phyloP scores from a whole-genome alignment of 495 filamentous ascomycete species.

The Chaetomium cochliodes region DNA sequence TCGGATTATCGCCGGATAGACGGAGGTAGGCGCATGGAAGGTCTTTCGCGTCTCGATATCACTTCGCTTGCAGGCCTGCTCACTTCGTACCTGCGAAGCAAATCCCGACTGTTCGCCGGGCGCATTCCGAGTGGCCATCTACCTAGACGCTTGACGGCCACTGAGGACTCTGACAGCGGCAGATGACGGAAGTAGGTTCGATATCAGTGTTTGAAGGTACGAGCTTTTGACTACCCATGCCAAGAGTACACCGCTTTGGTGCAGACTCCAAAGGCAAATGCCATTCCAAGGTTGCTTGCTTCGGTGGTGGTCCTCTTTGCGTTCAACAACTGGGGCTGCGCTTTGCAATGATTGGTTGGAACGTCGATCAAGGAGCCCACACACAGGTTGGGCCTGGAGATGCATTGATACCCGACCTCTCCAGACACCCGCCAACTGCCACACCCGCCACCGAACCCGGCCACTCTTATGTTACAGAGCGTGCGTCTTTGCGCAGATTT shows the following conservation, averaged over 20 bases:
- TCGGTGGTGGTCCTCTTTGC: not conserved
- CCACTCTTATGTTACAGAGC: not conserved
- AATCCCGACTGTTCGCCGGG: not conserved
- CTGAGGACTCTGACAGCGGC: not conserved
- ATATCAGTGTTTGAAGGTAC: not conserved
- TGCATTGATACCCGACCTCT: conserved; percentile 41
- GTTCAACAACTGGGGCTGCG: conserved; percentile 3
- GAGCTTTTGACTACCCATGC: not conserved
- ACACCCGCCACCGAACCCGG: conserved; percentile 19
- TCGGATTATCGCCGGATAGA: not conserved
- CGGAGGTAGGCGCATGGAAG: not conserved
- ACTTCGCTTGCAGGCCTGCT: not conserved
- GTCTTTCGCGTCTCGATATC: not conserved
- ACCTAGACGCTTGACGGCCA: no score
- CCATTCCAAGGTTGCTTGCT: not conserved
- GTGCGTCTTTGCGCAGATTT: conserved; percentile 10
- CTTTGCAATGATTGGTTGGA: conserved; percentile 31
- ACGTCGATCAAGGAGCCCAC: not conserved
- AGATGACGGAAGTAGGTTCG: conserved; percentile 4
- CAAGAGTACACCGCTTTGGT: not conserved
- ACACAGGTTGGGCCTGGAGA: conserved; percentile 32
- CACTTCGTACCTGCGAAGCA: not conserved
- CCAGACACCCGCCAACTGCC: conserved; percentile 23
- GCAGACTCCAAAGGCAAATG: not conserved
- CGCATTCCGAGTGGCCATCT: not conserved